A percentile compares a stretch with the other conserved stretches of the same genome.
phyloP scores from a whole-genome alignment of 2,329 filamentous ascomycete genomes.

The Trichoderma semiorbis region DNA sequence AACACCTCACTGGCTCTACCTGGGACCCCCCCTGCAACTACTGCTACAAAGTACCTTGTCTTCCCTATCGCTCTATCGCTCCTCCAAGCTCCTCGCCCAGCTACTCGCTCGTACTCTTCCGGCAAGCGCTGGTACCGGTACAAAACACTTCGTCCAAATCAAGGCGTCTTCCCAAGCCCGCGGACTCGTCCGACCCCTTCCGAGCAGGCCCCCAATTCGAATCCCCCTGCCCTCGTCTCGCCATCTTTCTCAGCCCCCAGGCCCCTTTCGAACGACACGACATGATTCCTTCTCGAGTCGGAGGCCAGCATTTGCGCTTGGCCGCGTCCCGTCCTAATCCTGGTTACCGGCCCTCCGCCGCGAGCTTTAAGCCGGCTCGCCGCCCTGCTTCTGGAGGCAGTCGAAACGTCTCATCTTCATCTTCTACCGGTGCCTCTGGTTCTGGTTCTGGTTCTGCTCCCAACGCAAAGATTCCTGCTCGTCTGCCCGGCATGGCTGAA shows the following conservation, averaged over 20 bases:
- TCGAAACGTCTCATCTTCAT: background rate
- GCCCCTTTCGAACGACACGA: background rate
- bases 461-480: background rate
- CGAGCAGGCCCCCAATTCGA: background rate
- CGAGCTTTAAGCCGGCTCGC: background rate
- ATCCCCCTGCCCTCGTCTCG: background rate
- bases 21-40: no score
- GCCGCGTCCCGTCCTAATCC: background rate
- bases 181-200: conserved; percentile 2
- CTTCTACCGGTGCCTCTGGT: background rate
- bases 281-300: conserved; percentile 14
- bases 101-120: background rate
- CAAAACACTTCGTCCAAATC: background rate
- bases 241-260: background rate
- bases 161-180: background rate
- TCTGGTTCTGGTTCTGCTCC: background rate
- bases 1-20: background rate
- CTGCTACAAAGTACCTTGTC: background rate
- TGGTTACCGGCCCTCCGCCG: background rate
- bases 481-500: conserved; percentile 16
- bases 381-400: background rate
- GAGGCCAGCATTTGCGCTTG: conserved; percentile 14
- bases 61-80: background rate
- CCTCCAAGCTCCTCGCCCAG: background rate
- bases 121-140: background rate